Evolutionary conservation across 1,284 basidiomycete species (phyloP).

Genomic region (Moesziomyces antarcticus): DNA sequence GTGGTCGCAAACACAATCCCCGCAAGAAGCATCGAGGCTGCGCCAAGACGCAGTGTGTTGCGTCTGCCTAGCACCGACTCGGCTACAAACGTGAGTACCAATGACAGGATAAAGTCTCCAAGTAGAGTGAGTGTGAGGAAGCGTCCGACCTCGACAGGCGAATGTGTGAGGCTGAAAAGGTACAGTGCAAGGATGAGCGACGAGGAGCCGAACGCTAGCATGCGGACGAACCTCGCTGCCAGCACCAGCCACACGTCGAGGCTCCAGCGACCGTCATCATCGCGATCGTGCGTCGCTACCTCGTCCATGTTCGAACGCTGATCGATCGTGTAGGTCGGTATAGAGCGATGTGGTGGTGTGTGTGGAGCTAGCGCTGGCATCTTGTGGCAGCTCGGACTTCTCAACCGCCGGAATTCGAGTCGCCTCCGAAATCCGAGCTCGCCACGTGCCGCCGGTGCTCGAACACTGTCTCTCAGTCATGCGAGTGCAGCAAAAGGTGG

Average conservation of each 20-base stretch:
- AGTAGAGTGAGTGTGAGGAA: slow-evolving; percentile 20
- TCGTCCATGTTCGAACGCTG: too few relatives aligned
- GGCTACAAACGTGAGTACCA: slow-evolving; percentile 22
- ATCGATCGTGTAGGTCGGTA: too few relatives aligned
- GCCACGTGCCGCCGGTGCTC: too few relatives aligned
- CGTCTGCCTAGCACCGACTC: slow-evolving; percentile 24
- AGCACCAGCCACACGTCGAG: slow-evolving; percentile 24
- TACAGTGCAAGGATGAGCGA: slow-evolving; percentile 28
- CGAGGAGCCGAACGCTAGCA: slow-evolving; percentile 29
- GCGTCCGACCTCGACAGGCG: slow-evolving; percentile 22
- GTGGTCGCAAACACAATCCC: slow-evolving; percentile 21
- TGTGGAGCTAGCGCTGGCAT: too few relatives aligned
- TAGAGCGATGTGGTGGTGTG: too few relatives aligned
- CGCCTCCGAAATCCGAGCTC: too few relatives aligned
- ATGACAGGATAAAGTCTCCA: slow-evolving; percentile 24
- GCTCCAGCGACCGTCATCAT: slow-evolving; percentile 1
- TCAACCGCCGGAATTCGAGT: too few relatives aligned
- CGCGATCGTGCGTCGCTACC: too few relatives aligned
- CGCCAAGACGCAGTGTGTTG: slow-evolving; percentile 21
- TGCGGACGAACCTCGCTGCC: slow-evolving; percentile 21
- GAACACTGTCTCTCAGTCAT: too few relatives aligned
- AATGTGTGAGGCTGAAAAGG: slow-evolving; percentile 11
- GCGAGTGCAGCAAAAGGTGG: too few relatives aligned
- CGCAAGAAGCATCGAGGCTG: slow-evolving; percentile 22
- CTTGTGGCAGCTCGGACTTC: too few relatives aligned